Percentiles rank a stretch among this genome's conserved stretches.
phyloP scores from a whole-genome alignment of 495 filamentous ascomycete species.

The Immersiella caudata region DNA sequence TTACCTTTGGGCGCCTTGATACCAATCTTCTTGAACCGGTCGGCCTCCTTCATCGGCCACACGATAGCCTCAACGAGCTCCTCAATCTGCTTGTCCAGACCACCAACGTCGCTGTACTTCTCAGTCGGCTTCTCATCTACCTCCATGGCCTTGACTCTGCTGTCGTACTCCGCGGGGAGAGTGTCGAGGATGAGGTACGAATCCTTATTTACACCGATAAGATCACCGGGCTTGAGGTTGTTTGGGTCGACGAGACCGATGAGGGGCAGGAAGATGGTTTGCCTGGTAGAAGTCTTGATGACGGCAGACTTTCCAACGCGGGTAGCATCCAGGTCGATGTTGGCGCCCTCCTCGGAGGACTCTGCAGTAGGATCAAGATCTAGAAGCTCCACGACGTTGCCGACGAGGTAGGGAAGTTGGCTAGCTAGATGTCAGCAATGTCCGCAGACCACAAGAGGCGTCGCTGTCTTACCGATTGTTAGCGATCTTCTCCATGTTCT shows the following conservation, averaged over 20 bases:
- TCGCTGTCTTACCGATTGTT: conserved; percentile 79
- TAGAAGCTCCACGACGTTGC: conserved; percentile 95
- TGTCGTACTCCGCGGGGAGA: conserved; percentile 98
- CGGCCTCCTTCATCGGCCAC: conserved; percentile 99
- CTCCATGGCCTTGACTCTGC: conserved; percentile 99
- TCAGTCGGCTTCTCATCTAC: conserved; percentile 99
- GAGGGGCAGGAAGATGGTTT: conserved; percentile 98
- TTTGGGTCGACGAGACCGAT: conserved; percentile 97
- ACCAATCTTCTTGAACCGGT: conserved; percentile 98
- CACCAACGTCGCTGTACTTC: conserved; percentile 98
- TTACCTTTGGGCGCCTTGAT: conserved; percentile 99
- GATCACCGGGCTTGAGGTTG: conserved; percentile 87
- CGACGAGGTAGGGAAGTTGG: conserved; percentile 96
- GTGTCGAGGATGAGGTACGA: conserved; percentile 99
- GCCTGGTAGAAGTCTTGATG: conserved; percentile 99
- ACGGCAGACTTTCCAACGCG: conserved; percentile 97
- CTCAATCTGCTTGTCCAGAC: conserved; percentile 98
- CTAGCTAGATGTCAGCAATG: conserved; percentile 49
- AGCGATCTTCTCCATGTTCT: conserved; percentile 97
- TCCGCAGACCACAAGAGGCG: background rate
- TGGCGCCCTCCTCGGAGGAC: conserved; percentile 94
- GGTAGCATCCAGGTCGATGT: conserved; percentile 97
- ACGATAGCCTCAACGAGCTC: conserved; percentile 99
- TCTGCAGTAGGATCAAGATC: conserved; percentile 96
- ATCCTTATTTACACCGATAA: conserved; percentile 99